Evolutionary conservation across 441 rosid species (phyloP), one percentile per base, ranked within the genome.

Genomic region (Erysimum pusillum): DNA sequence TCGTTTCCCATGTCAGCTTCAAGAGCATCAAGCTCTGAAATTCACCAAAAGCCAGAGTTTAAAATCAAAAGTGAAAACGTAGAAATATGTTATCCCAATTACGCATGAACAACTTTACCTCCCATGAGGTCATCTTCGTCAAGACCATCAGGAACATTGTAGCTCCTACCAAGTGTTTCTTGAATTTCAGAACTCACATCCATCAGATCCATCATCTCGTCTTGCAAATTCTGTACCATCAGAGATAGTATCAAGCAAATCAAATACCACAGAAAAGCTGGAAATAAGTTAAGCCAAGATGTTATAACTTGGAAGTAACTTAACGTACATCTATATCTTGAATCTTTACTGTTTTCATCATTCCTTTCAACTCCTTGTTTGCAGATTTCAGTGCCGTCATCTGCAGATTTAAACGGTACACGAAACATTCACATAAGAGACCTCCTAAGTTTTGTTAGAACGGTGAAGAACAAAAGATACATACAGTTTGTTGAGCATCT

Each of bases 111-210:
- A 61, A 68, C 83, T 54, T 74, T 88, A 96, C 99, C 99, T 61
- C 98, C 99, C 97, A 96, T 85, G 79, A 96, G 98, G 34, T 94
- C 98, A 5, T 96, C 99, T 84, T 96, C 99, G 18, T 96, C 99
- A 77, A 96, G 92, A 78, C 95, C 97, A 84, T 96, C 98, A 18
- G 98, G 99, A 71, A 94, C 90, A 73, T 62, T 87, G 74, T 96
- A 92, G 84, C 98, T 94, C 84, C 97, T 88, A 60, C 98, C 98
- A 42, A 96, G 84, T 11, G 95, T 90, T 81, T 96, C 98, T 86
- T 96, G 98, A 73, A 96, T 94, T 82, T 96, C 99, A 17, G 73
- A 85, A 76, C 99, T 96, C 53, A 87, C 97, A 78, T 96, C 99
- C 99, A 93, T 90, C 79, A 93, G 73, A 88, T 96, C 96, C 93